Evolutionary conservation across 169 alveolate genomes (phyloP).

Genomic region (Plasmodium inui): DNA sequence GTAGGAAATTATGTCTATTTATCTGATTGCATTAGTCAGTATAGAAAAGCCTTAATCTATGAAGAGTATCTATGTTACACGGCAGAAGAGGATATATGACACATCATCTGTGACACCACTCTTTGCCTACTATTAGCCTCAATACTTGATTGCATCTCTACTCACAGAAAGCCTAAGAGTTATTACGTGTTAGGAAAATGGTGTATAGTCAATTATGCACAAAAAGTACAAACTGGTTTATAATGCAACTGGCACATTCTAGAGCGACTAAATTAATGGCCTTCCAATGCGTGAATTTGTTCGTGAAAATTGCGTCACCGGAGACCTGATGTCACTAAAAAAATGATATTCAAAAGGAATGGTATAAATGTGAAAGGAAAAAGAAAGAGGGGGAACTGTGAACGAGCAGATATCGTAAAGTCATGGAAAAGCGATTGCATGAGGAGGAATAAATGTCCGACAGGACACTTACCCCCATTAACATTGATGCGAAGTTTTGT

Average conservation of each 20-base stretch:
- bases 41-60: no score
- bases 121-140: not conserved
- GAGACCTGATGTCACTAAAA: no score
- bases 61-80: not conserved
- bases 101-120: not conserved
- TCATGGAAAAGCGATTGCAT: not conserved
- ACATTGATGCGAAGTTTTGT: not conserved
- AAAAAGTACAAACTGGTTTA: not conserved
- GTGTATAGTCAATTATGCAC: not conserved
- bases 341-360: no score
- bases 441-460: not conserved
- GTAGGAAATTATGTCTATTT: not conserved
- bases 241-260: not conserved
- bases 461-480: not conserved
- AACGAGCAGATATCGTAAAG: no score
- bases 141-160: not conserved
- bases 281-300: not conserved
- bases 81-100: not conserved
- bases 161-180: not conserved
- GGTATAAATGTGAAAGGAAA: no score
- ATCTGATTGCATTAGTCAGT: not conserved
- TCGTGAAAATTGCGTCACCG: not conserved
- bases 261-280: not conserved
- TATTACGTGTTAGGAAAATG: not conserved
- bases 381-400: not conserved